Evolutionary conservation across 2,329 filamentous ascomycete species (phyloP), one percentile per base, ranked within the genome.

Genomic region (Monilinia aucupariae): DNA sequence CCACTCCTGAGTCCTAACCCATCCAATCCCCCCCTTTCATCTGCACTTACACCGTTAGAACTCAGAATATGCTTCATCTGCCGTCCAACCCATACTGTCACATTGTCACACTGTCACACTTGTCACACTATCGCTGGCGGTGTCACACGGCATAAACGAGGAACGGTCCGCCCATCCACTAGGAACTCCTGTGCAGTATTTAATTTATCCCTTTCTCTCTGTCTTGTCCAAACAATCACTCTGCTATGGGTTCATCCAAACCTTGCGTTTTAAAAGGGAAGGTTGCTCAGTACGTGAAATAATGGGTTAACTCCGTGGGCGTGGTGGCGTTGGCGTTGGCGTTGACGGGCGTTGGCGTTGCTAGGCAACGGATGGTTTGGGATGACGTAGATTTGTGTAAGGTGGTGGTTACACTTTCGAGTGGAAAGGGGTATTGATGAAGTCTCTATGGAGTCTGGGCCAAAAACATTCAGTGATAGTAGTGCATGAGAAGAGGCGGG

Each of bases 161-260:
- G 54, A n/a, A 58, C 54, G 54, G 54, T 34, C 54, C 54, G 54
- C 30, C 30, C 34, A 30, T 9, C 37, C 54, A 27, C 43, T 58
- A 49, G 20, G 22, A 17, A n/a, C n/a, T 41, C 30, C 2, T n/a
- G n/a, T n/a, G n/a, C n/a, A n/a, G n/a, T n/a, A 25, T 25, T 15
- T 22, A 39, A 53, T 53, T 39, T 22, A 47, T 55, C 37, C 13
- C 15, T 55, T 55, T 27, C 52, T 9, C 15, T 43, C 20, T 12
- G 2, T 22, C 37, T 47, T 47, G 3, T 47, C n/a, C 43, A 47
- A 20, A 22, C 43, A 43, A 7, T 43, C 15, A 15, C 17, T 6
- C 7, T n/a, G 5, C 17, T 10, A 9, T 8, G 27, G 27, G 27
- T 30, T 30, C 6, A 6, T 30, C 27, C 27, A 3, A 30, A 30